Base-by-base conservation (phyloP, 148 eudicot species). In the Vaccinium darrowii region DNA sequence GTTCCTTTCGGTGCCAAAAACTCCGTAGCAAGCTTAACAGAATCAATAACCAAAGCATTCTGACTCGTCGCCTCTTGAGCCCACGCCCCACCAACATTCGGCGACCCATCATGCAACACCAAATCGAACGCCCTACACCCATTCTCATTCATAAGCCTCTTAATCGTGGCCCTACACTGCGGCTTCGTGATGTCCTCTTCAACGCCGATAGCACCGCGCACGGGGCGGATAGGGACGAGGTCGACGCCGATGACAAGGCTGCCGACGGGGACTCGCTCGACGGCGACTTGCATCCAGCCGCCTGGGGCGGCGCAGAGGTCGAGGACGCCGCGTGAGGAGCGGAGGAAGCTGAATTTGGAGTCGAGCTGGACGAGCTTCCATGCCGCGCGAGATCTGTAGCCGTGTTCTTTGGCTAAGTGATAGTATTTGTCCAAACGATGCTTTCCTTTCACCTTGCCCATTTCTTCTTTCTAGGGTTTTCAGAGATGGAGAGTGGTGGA, bases 241-340 rank as follows among this genome's bases (percentile, higher is more conserved):
- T 96, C 99, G 73, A 96, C 82, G 0, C 99, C 99, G 65, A 96
- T 53, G 9, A 96, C 93, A 7, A 94, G 92, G 15, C 94, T 87
- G 16, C 97, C 98, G 53, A 93, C 97, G 3, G 99, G 99, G 3
- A 90, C 93, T 0, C 91, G 88, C 77, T 92, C 90, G 8, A 94
- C 95, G n/a, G 91, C 89, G 0, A 93, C 97, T 52, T 96, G 99
- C 97, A 94, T 93, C 98, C 98, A 96, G 0, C 99, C 98, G 36
- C 99, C 99, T 5, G 99, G 99, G 21, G 99, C 99, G 81, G 99
- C 99, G 79, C 99, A 96, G 50, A 96, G 98, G 82, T 96, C 98
- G 82, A 96, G 99, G n/a, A 93, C 93, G 30, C 92, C 85, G 43
- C 87, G 92, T 1, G 99, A 85, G 9, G 98, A 88, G 56, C 92